A percentile compares a stretch with the other conserved stretches of the same genome.
phyloP scores from a whole-genome alignment of 2,329 filamentous ascomycete species.

The Ceratocystis destructans region DNA sequence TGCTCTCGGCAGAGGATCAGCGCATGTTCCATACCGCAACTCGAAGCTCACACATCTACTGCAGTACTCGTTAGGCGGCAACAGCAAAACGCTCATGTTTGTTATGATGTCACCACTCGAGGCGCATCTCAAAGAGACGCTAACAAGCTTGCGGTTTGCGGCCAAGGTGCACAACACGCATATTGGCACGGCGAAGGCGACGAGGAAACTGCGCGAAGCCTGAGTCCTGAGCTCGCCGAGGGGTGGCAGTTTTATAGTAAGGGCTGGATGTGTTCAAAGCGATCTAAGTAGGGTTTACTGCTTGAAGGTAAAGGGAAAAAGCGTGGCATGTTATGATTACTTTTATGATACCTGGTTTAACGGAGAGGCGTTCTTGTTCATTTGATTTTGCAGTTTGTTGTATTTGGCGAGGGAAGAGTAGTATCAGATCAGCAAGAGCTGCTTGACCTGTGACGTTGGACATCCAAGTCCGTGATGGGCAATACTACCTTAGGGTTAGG shows the following conservation, averaged over 20 bases:
- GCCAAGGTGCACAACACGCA: conserved; percentile 90
- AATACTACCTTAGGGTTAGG: background rate
- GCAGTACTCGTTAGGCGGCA: conserved; percentile 87
- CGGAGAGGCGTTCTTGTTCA: conserved; percentile 10
- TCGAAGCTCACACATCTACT: conserved; percentile 93
- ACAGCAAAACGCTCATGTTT: conserved; percentile 97
- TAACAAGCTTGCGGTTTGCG: conserved; percentile 90
- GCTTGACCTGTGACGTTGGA: background rate
- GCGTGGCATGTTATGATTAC: conserved; percentile 17
- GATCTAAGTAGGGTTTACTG: conserved; percentile 5
- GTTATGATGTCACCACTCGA: conserved; percentile 93
- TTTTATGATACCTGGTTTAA: conserved; percentile 18
- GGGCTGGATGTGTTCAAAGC: background rate
- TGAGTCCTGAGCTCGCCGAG: background rate
- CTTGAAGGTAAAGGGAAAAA: conserved; percentile 13
- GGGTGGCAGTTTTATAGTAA: background rate
- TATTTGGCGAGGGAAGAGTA: background rate
- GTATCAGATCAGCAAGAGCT: too few species aligned
- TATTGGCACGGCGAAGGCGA: conserved; percentile 74
- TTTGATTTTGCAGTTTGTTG: background rate
- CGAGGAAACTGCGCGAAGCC: conserved; percentile 39
- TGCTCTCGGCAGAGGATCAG: conserved; percentile 70
- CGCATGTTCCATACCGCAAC: conserved; percentile 86
- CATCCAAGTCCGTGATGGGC: background rate
- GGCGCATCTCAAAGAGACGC: conserved; percentile 78